phyloP scores from a whole-genome alignment of 2,329 filamentous ascomycete genomes.

The Penicillium sp. region DNA sequence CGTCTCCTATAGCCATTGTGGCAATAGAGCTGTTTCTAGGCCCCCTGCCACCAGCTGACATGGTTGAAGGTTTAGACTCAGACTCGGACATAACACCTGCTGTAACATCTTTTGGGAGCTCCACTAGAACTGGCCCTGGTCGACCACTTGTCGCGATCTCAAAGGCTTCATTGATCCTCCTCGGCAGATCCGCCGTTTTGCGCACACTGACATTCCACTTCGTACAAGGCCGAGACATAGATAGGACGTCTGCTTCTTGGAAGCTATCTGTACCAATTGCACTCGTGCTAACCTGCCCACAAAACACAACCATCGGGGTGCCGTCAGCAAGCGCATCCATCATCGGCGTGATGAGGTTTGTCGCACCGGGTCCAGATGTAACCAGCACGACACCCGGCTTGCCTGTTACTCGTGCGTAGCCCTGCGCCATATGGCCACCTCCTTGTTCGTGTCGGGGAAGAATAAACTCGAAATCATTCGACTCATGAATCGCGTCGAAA shows the following conservation, averaged over 20 bases:
- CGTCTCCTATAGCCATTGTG: not conserved
- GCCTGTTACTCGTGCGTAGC: slow-evolving; percentile 86
- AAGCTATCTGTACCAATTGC: slow-evolving; percentile 92
- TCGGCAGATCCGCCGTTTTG: slow-evolving; percentile 83
- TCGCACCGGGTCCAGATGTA: slow-evolving; percentile 91
- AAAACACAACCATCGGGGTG: slow-evolving; percentile 90
- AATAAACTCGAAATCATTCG: slow-evolving; percentile 88
- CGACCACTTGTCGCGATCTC: slow-evolving; percentile 91
- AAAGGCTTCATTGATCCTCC: slow-evolving; percentile 91
- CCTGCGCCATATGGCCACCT: slow-evolving; percentile 95
- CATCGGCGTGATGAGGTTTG: slow-evolving; percentile 92
- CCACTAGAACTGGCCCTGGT: slow-evolving; percentile 88
- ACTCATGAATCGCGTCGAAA: slow-evolving; percentile 97
- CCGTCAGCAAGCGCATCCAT: slow-evolving; percentile 91
- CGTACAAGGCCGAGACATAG: slow-evolving; percentile 87
- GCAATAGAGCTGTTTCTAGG: not conserved
- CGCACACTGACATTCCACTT: slow-evolving; percentile 99
- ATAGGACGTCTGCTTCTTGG: slow-evolving; percentile 89
- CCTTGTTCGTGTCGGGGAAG: slow-evolving; percentile 93
- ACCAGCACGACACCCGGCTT: slow-evolving; percentile 92
- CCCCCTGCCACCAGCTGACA: not conserved
- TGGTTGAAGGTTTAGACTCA: not conserved
- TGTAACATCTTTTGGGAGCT: slow-evolving; percentile 91
- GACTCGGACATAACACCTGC: slow-evolving; percentile 73
- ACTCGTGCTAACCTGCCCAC: slow-evolving; percentile 82